phyloP scores from a whole-genome alignment of 176 grass and related monocot genomes.

The Poa pratensis region DNA sequence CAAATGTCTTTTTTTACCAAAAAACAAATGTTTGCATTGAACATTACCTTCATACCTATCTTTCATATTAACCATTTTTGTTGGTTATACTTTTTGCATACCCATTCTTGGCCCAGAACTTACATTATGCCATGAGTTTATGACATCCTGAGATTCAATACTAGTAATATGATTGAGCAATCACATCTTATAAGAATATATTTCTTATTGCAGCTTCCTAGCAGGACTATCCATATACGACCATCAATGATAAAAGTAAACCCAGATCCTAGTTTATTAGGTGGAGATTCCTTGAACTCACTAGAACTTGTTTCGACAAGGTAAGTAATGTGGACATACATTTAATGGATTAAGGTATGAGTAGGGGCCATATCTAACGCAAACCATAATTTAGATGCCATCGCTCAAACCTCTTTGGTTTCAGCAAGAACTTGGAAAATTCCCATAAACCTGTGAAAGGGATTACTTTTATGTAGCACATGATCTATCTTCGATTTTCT shows the following conservation, averaged over 20 bases:
- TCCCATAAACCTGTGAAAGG: neutral
- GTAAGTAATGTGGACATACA: constrained; percentile 33
- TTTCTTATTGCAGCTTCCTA: constrained; percentile 59
- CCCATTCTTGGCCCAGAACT: neutral
- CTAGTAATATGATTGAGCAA: constrained; percentile 8
- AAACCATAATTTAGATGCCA: constrained; percentile 7
- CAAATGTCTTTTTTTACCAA: too few species aligned
- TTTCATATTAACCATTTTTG: neutral
- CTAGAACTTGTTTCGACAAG: constrained; percentile 70
- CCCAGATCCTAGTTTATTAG: constrained; percentile 37
- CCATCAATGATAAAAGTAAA: constrained; percentile 74
- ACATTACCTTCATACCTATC: neutral
- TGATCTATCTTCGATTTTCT: neutral
- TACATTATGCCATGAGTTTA: neutral
- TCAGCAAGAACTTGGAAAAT: constrained; percentile 9
- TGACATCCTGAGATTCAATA: neutral
- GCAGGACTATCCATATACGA: constrained; percentile 52
- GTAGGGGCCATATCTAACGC: neutral
- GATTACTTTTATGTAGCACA: neutral
- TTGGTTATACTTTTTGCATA: constrained; percentile 2
- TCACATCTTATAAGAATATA: constrained; percentile 2
- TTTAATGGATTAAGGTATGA: neutral
- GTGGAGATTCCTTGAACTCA: constrained; percentile 51
- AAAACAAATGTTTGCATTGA: neutral
- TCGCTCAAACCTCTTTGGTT: neutral